Percentiles rank a stretch among this genome's conserved stretches.
Conservation (phyloP, 2,329 filamentous ascomycete species). For the Paraphoma sp. region DNA sequence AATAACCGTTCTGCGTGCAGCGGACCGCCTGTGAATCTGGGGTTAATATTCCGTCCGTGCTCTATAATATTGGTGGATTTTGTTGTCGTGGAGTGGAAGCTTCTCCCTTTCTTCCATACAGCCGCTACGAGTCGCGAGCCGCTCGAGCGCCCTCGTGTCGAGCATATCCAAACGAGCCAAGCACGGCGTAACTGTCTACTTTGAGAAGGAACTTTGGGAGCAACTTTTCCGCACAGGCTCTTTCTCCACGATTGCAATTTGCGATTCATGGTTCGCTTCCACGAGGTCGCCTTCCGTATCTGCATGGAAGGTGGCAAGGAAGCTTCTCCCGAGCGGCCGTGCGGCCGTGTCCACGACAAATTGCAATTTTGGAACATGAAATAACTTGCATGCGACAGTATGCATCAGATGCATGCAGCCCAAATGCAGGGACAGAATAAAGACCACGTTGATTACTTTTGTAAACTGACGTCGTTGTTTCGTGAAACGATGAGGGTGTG, state of each 20-base stretch:
- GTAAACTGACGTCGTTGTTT: neutral
- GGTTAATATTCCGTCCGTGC: slow-evolving; percentile 19
- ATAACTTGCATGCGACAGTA: neutral
- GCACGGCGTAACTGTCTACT: neutral
- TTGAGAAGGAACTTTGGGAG: neutral
- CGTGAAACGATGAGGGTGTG: neutral
- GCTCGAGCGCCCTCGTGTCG: slow-evolving; percentile 7
- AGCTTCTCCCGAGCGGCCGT: slow-evolving; percentile 10
- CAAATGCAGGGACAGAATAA: slow-evolving; percentile 4
- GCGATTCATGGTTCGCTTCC: slow-evolving; percentile 1
- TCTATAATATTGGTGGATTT: slow-evolving; percentile 4
- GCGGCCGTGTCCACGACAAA: slow-evolving; percentile 1
- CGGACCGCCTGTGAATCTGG: slow-evolving; percentile 16
- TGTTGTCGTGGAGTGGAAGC: slow-evolving; percentile 14
- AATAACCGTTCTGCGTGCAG: slow-evolving; percentile 15
- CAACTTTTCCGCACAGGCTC: neutral
- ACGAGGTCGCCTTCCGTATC: slow-evolving; percentile 3
- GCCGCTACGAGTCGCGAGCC: neutral
- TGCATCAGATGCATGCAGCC: slow-evolving; percentile 1
- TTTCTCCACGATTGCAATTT: slow-evolving; percentile 1
- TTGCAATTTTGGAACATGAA: neutral
- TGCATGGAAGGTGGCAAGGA: slow-evolving; percentile 15
- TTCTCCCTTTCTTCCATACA: slow-evolving; percentile 21
- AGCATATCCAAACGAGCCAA: slow-evolving; percentile 6
- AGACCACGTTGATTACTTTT: neutral